Evolutionary conservation across 2,329 filamentous ascomycete species (phyloP), one percentile per base, ranked within the genome.

Genomic region (Aspergillus fischeri): DNA sequence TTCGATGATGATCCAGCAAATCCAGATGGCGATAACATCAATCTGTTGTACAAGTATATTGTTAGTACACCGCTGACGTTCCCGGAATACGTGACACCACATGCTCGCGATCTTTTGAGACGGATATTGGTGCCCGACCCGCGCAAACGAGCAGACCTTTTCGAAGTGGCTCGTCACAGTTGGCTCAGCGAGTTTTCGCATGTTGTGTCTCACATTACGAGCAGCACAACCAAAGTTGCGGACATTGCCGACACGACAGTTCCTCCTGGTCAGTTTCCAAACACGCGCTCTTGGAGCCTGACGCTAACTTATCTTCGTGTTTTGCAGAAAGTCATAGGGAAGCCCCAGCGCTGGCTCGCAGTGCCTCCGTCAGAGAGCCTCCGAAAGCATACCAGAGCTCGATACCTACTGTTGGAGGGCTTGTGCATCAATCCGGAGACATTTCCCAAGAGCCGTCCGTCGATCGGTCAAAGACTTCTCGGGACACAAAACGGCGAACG

Each of bases 1-100:
- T 99, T 99, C 70, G 94, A 99, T 68, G 94, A 99, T 72, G 94
- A 99, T 69, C 94, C 94, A 62, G 94, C 92, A 49, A 99, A 99
- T 71, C 94, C 94, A 2, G 94, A 99, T 76, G 94, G 94, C 64
- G 94, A 99, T 74, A 99, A 99, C 73, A 99, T 99, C 79, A 99
- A 99, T 73, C 83, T 99, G 10, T 81, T 99, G 28, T 99, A 99
- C 83, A 97, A 97, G 78, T 99, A 99, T 77, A 99, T 99, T 67
- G 93, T 97, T 58, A 95, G 91, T 55, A 99, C 94, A 1, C 92
- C 93, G 38, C 84, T 99, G 45, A 97, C 93, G 3, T 99, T 99
- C 73, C 94, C 94, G 60, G 94, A 99, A 86, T 97, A 97, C 72
- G 94, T 99, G 65, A 96, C 94, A 7, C 94, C 94, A 7, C 94